Base-by-base conservation (phyloP, 768 basidiomycete genomes). In the Phaeotremella fagi region DNA sequence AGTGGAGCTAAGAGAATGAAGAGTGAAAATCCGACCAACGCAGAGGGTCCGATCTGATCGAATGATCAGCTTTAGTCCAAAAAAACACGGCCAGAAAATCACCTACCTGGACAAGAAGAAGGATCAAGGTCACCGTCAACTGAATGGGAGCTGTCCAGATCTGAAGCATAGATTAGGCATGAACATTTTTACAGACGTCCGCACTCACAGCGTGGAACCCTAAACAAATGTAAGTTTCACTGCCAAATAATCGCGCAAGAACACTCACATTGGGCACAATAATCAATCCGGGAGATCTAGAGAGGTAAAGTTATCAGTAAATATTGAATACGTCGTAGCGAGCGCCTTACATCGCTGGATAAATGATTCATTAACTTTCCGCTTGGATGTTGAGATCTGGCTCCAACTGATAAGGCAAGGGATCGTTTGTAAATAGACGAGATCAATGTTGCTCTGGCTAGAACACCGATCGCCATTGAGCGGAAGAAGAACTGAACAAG, bases 101-200 rank as follows among this genome's bases (percentile, higher is more conserved):
- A 68, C 75, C 27, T 52, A 83, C 83, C 74, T 83, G 78, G 9
- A 79, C 77, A 9, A 82, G 68, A n/a, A 85, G 75, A 47, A 85
- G 81, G 44, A 82, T 80, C 28, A 85, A 68, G 55, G 82, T 83
- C 44, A 85, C 75, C 0, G 75, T 75, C 18, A 74, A 47, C 73
- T 86, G 84, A 24, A 85, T 83, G 1, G 84, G 84, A 2, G 83
- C 83, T 0, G 84, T 85, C 84, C 84, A 85, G 15, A 66, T 78
- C 82, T 77, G 46, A 15, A 44, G 31, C 5, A 37, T 24, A 31
- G 26, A 41, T 50, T 12, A 42, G 54, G 43, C 51, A 42, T 31
- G 28, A 46, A 44, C 15, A 35, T 42, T 23, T 18, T 23, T n/a
- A 44, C 5, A 42, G n/a, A 28, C 11, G 37, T 26, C 9, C 15